Conservation (phyloP, 2,329 filamentous ascomycete species). For the Beauveria sp. region DNA sequence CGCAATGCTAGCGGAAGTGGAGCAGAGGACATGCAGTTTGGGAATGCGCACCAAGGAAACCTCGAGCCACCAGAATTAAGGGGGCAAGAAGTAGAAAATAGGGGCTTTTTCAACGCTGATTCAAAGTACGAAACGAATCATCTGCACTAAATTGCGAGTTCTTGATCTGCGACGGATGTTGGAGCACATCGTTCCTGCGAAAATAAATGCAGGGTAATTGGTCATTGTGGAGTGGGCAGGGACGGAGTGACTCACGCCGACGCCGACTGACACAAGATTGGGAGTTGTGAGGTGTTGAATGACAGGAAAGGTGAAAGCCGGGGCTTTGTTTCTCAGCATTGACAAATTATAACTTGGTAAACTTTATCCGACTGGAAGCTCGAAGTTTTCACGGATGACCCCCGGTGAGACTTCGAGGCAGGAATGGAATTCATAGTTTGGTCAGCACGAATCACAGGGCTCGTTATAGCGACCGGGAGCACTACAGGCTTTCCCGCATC, state of each 20-base stretch:
- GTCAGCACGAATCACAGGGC: too few relatives aligned
- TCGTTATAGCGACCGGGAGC: neutral
- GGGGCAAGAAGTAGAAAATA: neutral
- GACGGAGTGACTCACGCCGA: constrained; percentile 16
- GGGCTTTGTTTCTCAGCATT: too few relatives aligned
- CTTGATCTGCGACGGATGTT: neutral
- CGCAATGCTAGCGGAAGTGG: neutral
- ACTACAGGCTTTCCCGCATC: neutral
- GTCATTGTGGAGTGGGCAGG: neutral
- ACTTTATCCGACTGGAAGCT: too few relatives aligned
- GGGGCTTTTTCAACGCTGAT: neutral
- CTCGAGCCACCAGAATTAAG: neutral
- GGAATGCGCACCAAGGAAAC: neutral
- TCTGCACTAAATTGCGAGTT: neutral
- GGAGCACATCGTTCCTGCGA: neutral
- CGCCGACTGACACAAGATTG: neutral
- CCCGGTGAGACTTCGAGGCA: too few relatives aligned
- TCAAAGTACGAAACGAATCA: neutral
- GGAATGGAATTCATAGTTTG: too few relatives aligned
- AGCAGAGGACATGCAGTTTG: neutral
- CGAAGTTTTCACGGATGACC: too few relatives aligned
- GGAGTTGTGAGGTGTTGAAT: neutral
- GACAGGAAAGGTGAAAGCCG: neutral
- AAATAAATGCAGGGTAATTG: neutral
- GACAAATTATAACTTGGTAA: too few relatives aligned